Base-by-base conservation (phyloP, 257 asterid genomes). In the Apocynum venetum region DNA sequence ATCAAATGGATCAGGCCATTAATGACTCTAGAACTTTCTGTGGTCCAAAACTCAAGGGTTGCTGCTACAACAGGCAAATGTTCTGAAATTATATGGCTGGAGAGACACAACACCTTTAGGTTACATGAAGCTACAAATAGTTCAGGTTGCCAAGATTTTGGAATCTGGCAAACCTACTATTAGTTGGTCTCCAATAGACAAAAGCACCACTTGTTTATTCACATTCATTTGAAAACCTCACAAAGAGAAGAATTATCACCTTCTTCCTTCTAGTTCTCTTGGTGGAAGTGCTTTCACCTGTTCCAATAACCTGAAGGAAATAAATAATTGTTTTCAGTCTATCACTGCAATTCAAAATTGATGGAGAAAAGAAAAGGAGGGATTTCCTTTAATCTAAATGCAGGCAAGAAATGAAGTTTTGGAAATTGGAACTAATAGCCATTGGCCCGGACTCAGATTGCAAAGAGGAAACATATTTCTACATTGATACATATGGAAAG, bases 231-330 rank as follows among this genome's bases (percentile, higher is more conserved):
- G 38, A 53, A 6, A 13, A 71, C 25, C 25, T 31, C 4, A 67
- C 49, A 76, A 59, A 73, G 25, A 69, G 19, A 77, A 72, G 15
- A 74, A 51, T 65, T 41, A 61, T 64, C 79, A 91, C 96, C 94
- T 88, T 92, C 92, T 92, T 92, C 92, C 80, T 91, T 86, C 91
- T 84, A 55, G 94, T 72, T 82, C 87, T 89, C 87, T 86, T 91
- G 35, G 84, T 79, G 71, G 72, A 63, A 49, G 76, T 59, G 31
- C 83, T 82, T 48, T 85, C 92, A 40, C 78, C 68, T 41, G 86
- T 77, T 5, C 83, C 90, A 60, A 57, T 79, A 75, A 83, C 86
- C 94, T 89, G 89, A 78, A 74, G 76, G 31, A 12, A n/a, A 55
- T 38, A 66, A 41, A 61, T 25, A 57, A 20, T 56, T 31, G 35